A percentile compares a stretch with the other conserved stretches of the same genome.
phyloP scores from a whole-genome alignment of 2,329 filamentous ascomycete genomes.

The Teratosphaeria pseudoeucalypti region DNA sequence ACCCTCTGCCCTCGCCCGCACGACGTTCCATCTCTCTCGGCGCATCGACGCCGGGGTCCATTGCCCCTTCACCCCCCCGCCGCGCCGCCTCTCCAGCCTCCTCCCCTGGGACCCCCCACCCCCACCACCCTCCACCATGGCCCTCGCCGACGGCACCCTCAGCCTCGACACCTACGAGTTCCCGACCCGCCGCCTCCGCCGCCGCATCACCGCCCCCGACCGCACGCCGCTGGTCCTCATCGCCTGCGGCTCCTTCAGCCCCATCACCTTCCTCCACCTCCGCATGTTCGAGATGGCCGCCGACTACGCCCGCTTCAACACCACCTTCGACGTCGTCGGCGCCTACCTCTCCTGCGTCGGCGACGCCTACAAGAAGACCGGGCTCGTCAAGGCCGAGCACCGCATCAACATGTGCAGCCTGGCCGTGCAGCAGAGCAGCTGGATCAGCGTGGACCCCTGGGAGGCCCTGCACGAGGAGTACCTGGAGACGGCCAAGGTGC shows the following conservation, averaged over 20 bases:
- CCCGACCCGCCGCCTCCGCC: conserved; percentile 49
- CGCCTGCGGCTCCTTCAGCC: conserved; percentile 49
- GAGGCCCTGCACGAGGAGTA: conserved; percentile 80
- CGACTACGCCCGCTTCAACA: conserved; percentile 66
- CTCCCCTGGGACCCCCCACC: conserved; percentile 9
- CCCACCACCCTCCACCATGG: conserved; percentile 9
- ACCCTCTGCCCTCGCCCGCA: neutral
- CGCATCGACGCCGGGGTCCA: neutral
- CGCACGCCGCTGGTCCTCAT: conserved; percentile 57
- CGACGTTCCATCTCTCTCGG: neutral
- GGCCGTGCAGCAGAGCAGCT: conserved; percentile 64
- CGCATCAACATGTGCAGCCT: conserved; percentile 79
- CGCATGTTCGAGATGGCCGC: conserved; percentile 83
- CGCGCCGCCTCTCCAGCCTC: conserved; percentile 6
- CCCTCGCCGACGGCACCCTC: conserved; percentile 20
- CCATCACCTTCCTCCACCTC: conserved; percentile 55
- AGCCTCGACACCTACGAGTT: conserved; percentile 47
- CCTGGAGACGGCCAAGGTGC: conserved; percentile 75
- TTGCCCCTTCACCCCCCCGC: neutral
- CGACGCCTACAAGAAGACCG: conserved; percentile 69
- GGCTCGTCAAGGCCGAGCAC: conserved; percentile 62
- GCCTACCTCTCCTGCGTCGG: conserved; percentile 75
- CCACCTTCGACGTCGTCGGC: conserved; percentile 73
- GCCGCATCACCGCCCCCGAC: conserved; percentile 43
- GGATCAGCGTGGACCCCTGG: conserved; percentile 79